Evolutionary conservation across 495 filamentous ascomycete species (phyloP), one percentile per base, ranked within the genome.

Genomic region (Penicillium pancosmium): DNA sequence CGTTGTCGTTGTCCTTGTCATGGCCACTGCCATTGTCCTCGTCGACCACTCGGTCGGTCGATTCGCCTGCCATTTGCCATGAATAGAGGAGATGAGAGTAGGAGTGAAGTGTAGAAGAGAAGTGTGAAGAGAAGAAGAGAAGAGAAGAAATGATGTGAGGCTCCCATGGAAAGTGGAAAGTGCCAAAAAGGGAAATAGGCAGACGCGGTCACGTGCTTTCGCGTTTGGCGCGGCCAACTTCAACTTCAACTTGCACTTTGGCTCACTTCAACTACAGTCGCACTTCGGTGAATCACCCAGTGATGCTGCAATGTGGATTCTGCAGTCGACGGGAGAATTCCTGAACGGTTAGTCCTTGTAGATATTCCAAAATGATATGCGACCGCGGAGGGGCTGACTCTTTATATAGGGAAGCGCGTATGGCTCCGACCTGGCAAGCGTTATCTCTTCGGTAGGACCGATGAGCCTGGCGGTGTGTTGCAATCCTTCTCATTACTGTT

Each of bases 341-440:
- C 66, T 80, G 10, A 61, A 64, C 52, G 78, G 78, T 80, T 50
- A 50, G 52, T 57, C 16, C 15, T n/a, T 8, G 7, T 0, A 15
- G 2, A 31, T 18, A 5, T 2, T 48, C 23, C 46, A 25, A 2
- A n/a, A 41, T 44, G 41, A 6, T 44, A 19, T 21, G 15, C 41
- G 41, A 44, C 41, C 7, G 15, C 15, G 16, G 15, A 44, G 1
- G 16, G 15, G 7, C 41, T 44, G 41, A 44, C 41, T 44, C 15
- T 16, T 18, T 44, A n/a, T 18, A 44, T 44, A 88, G 89, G 86
- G 55, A 91, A 86, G 73, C 84, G 84, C 62, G 78, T 92, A 59
- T 95, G 91, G 91, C 80, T 95, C 60, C 86, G 88, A 31, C 91
- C 91, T 3, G 91, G 90, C 23, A 90, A 89, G 72, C 84, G 80